These are phyloP conservation scores for Uromyces viciae-fabae DNA, from an alignment of 1,284 basidiomycete species.

Conservation along the genomic window DNA sequence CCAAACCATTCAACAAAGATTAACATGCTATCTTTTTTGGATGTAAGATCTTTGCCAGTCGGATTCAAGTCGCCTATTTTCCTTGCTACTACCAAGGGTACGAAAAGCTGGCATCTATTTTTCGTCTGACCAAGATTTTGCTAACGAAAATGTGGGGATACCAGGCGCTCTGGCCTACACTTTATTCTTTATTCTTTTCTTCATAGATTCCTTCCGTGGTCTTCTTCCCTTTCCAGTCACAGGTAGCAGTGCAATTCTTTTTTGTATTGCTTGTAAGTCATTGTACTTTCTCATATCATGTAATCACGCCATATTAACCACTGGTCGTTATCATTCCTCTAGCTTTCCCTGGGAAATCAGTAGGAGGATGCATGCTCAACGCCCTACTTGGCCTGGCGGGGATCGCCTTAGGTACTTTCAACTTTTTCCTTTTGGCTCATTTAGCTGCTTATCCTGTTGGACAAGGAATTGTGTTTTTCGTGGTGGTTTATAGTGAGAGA, in stretches of 20 bases:
- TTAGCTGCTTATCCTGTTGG: conserved; percentile 52
- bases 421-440: conserved; percentile 54
- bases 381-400: conserved; percentile 50
- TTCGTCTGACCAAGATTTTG: not conserved
- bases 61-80: not conserved
- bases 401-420: conserved; percentile 51
- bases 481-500: conserved; percentile 51
- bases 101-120: not conserved
- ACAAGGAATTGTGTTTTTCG: conserved; percentile 54
- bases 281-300: not conserved
- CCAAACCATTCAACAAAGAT: no score
- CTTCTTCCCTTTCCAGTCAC: conserved; percentile 51
- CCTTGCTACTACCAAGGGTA: conserved; percentile 11
- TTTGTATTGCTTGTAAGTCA: conserved; percentile 23
- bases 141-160: not conserved
- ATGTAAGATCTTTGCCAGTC: no score
- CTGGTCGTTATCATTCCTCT: conserved; percentile 51
- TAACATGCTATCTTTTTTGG: no score
- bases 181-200: conserved; percentile 53
- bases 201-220: conserved; percentile 50
- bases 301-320: conserved; percentile 45
- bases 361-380: conserved; percentile 47
- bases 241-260: conserved; percentile 46
- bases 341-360: conserved; percentile 52
- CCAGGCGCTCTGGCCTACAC: conserved; percentile 52